Base-by-base conservation (phyloP, 2,329 filamentous ascomycete species). In the Huntiella moniliformis region DNA sequence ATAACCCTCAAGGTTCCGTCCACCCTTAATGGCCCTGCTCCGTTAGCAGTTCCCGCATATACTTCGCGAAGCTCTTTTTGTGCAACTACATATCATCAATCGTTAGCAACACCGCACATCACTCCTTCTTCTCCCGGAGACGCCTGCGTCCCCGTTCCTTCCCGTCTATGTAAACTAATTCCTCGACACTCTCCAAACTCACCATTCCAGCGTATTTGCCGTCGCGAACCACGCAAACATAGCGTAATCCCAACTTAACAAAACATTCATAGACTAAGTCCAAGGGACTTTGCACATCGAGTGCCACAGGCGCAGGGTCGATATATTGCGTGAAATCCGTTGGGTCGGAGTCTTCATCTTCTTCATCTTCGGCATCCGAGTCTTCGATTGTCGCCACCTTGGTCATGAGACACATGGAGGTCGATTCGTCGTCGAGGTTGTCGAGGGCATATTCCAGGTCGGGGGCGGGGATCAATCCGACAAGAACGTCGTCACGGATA, bases 221-320 rank as follows among this genome's bases (percentile, higher is more conserved):
- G 53, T 94, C 78, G 46, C 73, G 74, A 18, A 91, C 65, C 4
- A 95, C 86, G 58, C 91, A 96, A 42, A 98, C 80, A 60, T 94
- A 96, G 51, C 91, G 71, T 53, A 98, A 62, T 1, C 91, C 91
- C 6, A 98, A 68, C 62, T 98, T 98, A 43, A 84, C 82, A 59
- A 96, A 98, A 56, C 86, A 88, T 58, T 98, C 91, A 56, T 94
- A 95, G 3, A 95, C 91, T 35, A 98, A 65, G 58, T 96, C 87
- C 74, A 96, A 87, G 0, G 91, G 84, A 0, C 82, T 91, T 53
- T 79, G 75, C 28, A 93, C 82, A 56, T 98, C 91, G 17, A 98
- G 67, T 10, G 87, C 74, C 11, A 98, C 73, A 0, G 91, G 91
- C 2, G 88, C 82, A 12, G 85, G 84, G 57, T 98, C 91, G 59